These are phyloP conservation scores for Trifolium dubium DNA, from an alignment of 306 rosid genomes.

Conservation along the genomic window DNA sequence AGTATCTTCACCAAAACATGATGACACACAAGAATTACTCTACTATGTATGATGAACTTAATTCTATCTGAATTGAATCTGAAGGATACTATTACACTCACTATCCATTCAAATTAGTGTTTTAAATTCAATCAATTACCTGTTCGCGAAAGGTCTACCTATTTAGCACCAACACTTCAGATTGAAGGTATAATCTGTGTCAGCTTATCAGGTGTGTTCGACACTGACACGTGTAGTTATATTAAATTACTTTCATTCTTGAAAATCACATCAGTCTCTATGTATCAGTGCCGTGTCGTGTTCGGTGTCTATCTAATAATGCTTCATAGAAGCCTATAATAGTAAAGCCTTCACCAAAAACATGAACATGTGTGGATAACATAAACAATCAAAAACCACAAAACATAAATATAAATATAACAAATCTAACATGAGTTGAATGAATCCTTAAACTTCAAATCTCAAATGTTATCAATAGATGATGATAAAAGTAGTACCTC, in stretches of 20 bases:
- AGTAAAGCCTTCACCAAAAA: neutral
- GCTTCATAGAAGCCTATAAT: neutral
- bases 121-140: neutral
- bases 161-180: neutral
- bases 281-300: neutral
- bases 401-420: neutral
- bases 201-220: no score
- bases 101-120: conserved; percentile 5
- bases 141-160: neutral
- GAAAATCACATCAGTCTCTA: neutral
- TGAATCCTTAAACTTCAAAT: neutral
- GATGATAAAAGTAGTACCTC: conserved; percentile 19
- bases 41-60: neutral
- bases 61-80: conserved; percentile 3
- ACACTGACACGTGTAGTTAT: neutral
- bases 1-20: neutral
- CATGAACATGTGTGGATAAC: neutral
- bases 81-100: neutral
- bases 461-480: neutral
- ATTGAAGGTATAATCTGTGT: neutral
- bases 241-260: neutral
- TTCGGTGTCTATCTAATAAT: neutral
- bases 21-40: neutral
- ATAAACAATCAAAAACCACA: conserved; percentile 13
- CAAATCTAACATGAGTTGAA: conserved; percentile 7